Base-by-base conservation (phyloP, 768 basidiomycete species). In the Pholiota conissans region DNA sequence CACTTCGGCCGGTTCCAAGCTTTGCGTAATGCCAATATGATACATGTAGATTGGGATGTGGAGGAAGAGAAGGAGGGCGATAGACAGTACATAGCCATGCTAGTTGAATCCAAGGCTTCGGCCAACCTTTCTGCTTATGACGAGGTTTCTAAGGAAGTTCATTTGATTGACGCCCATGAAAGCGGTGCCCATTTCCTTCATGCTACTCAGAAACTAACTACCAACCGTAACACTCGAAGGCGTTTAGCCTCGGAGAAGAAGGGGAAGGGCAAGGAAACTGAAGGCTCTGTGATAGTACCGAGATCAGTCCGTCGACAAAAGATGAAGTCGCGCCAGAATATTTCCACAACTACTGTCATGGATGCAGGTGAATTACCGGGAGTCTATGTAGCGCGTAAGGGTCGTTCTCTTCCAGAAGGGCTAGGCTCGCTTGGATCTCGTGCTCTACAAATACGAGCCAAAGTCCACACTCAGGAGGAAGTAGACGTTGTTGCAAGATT, bases 31-130 rank as follows among this genome's bases (percentile, higher is more conserved):
- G 61, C 57, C 0, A 53, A 61, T 37, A 11, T 62, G 37, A 58
- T 65, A 0, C 10, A 61, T 8, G 50, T 55, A 22, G 61, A 65
- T n/a, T 13, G 45, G 16, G 61, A 58, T 34, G 22, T 40, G 2
- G 50, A 9, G 6, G 16, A 40, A 4, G 54, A 58, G 20, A 30
- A 24, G 0, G 22, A 49, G 22, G 46, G 55, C 9, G 45, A 52
- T 28, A 37, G 52, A 6, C 52, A 57, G 37, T 63, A 65, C 40
- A 2, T 63, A 63, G 62, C 49, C 24, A 63, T 65, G 60, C 14
- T 63, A 0, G 57, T 52, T 2, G 58, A 64, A 62, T 55, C 49
- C 35, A 55, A 61, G 30, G 40, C 22, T 18, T 37, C 34, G 28
- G 40, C 27, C 45, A 16, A 11, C 10, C 20, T n/a, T 57, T 55